phyloP scores from a whole-genome alignment of 345 rosid species.

The Psidium friedrichsthalianum region DNA sequence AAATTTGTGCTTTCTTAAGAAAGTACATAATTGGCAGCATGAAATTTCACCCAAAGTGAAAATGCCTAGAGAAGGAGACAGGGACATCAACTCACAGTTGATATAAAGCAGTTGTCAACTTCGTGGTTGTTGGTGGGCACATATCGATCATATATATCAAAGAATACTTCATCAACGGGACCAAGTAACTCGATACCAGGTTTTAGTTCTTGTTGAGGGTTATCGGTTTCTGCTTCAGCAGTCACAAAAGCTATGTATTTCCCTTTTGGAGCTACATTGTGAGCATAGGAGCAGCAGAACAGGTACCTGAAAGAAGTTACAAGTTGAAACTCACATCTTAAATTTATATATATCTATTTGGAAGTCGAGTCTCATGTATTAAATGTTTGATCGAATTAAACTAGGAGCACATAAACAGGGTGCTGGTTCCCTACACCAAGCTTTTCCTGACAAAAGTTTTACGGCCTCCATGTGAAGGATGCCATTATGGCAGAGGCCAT shows the following conservation, averaged over 20 bases:
- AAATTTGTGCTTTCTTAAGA: background rate
- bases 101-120: conserved; percentile 72
- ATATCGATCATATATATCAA: conserved; percentile 72
- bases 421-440: background rate
- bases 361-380: background rate
- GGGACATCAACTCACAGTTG: conserved; percentile 36
- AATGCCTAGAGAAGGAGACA: background rate
- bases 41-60: background rate
- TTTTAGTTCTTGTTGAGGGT: conserved; percentile 73
- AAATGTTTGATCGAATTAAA: background rate
- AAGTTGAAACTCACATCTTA: background rate
- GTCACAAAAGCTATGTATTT: conserved; percentile 88
- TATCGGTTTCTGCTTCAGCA: conserved; percentile 83
- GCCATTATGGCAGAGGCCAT: background rate
- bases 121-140: conserved; percentile 39
- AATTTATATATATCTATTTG: background rate
- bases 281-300: conserved; percentile 90
- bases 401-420: background rate
- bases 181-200: conserved; percentile 77
- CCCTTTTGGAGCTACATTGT: conserved; percentile 88
- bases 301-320: conserved; percentile 50
- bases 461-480: background rate
- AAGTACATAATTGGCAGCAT: background rate
- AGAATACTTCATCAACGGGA: conserved; percentile 70
- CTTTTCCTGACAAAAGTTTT: background rate